phyloP scores from a whole-genome alignment of 106 monocot species.

The Ottelia alismoides region DNA sequence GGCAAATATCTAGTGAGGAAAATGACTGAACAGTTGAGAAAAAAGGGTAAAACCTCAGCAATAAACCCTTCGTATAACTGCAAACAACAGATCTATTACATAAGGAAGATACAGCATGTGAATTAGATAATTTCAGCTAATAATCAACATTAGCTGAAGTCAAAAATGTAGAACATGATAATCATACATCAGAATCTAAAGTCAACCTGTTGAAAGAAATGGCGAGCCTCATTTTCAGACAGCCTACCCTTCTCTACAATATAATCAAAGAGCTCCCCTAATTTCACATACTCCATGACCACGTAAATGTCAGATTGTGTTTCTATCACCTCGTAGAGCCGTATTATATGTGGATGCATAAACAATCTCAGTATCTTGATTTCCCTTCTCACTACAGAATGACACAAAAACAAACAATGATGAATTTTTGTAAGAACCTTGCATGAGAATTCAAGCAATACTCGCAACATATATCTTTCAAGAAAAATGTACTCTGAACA shows the following conservation, averaged over 20 bases:
- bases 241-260: slow-evolving; percentile 26
- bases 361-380: slow-evolving; percentile 22
- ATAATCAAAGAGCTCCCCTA: slow-evolving; percentile 21
- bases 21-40: neutral
- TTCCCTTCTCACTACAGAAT: slow-evolving; percentile 13
- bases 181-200: too few relatives aligned
- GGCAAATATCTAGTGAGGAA: neutral
- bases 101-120: too few relatives aligned
- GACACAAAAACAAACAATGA: neutral
- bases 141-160: too few relatives aligned
- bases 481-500: too few relatives aligned
- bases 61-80: too few relatives aligned
- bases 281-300: slow-evolving; percentile 21
- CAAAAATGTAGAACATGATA: too few relatives aligned
- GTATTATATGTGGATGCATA: slow-evolving; percentile 24
- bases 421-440: too few relatives aligned
- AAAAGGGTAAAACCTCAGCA: too few relatives aligned
- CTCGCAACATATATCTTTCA: too few relatives aligned
- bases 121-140: too few relatives aligned
- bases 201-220: slow-evolving; percentile 25
- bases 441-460: too few relatives aligned
- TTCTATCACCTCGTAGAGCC: slow-evolving; percentile 20
- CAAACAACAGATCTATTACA: too few relatives aligned
- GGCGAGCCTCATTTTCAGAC: slow-evolving; percentile 13
- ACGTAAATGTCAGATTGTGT: slow-evolving; percentile 20